Evolutionary conservation across 1,284 basidiomycete species (phyloP), one percentile per base, ranked within the genome.

Genomic region (Nidula niveotomentosa): DNA sequence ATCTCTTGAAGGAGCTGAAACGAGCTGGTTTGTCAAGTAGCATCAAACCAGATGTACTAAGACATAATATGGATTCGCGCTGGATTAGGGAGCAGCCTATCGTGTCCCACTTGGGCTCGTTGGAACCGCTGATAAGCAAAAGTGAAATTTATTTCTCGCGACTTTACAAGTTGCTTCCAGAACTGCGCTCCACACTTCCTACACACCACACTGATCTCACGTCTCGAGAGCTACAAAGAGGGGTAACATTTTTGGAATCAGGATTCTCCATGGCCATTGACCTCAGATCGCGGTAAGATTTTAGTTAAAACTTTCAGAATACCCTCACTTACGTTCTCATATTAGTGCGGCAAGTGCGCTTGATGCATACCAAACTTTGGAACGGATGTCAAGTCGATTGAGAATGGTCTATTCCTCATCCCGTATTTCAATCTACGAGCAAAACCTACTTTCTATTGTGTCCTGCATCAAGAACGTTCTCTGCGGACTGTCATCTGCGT

Each of bases 1-100:
- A 98, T 67, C 76, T 98, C 17, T 77, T 98, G 58, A 96, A 94
- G 72, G 93, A 96, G 65, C 77, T 98, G 39, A 93, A 93, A 65
- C 82, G 84, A 1, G 76, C 86, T 34, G 97, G 97, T 5, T 80
- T 98, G 55, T 79, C 92, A 0, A 72, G 79, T 23, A 89, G 84
- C 55, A 75, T 93, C 30, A 89, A 88, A 60, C 83, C 93, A 1
- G 90, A 94, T 41, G 68, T 90, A 48, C 77, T 93, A 6, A 74
- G 75, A 8, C 80, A 76, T 49, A 88, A 94, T 62, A 74, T 77
- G 48, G 86, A 86, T 57, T 69, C 76, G n/a, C 74, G 78, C 46
- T 88, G 88, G 86, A 73, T 93, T 43, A 74, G 87, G 63, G 81
- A 88, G 64, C 88, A 89, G 59, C 77, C 82, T 41, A 56, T 76